A percentile compares a stretch with the other conserved stretches of the same genome.
These are phyloP conservation scores for Hyphopichia wangnamkhiaoensis DNA, from an alignment of 1,139 yeast genomes.

Conservation along the genomic window DNA sequence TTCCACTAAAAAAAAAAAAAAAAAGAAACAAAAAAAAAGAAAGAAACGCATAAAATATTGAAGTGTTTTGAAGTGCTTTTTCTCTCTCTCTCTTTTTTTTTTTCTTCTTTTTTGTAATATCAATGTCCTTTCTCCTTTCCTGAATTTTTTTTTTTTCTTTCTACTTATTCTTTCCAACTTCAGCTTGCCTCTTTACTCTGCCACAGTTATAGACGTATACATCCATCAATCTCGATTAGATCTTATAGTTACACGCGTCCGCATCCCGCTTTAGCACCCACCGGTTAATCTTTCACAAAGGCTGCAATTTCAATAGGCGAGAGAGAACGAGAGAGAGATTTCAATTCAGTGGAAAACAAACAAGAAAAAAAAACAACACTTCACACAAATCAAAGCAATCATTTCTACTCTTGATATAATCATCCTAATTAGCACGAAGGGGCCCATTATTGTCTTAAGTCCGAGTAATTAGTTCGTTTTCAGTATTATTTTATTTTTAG, in stretches of 20 bases:
- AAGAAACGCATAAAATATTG: too few species aligned
- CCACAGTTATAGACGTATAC: not conserved
- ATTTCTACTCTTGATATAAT: too few species aligned
- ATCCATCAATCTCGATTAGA: not conserved
- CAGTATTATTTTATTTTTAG: too few species aligned
- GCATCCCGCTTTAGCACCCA: not conserved
- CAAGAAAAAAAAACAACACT: not conserved
- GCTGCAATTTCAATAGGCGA: conserved; percentile 2
- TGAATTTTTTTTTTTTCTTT: not conserved
- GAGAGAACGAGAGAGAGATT: not conserved
- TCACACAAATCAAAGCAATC: too few species aligned
- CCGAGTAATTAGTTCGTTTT: too few species aligned
- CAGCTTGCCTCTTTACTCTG: not conserved
- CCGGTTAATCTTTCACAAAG: not conserved
- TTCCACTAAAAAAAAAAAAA: too few species aligned
- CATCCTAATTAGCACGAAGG: too few species aligned
- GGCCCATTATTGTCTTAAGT: too few species aligned
- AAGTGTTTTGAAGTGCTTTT: not conserved
- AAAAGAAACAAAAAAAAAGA: too few species aligned
- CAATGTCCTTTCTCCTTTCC: too few species aligned
- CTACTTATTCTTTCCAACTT: not conserved
- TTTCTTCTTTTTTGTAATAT: not conserved
- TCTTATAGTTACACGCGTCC: not conserved
- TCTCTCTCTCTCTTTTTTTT: not conserved
- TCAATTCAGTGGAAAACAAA: not conserved